A percentile compares a stretch with the other conserved stretches of the same genome.
phyloP scores from a whole-genome alignment of 257 asterid species.

The Gynochthodes officinalis region DNA sequence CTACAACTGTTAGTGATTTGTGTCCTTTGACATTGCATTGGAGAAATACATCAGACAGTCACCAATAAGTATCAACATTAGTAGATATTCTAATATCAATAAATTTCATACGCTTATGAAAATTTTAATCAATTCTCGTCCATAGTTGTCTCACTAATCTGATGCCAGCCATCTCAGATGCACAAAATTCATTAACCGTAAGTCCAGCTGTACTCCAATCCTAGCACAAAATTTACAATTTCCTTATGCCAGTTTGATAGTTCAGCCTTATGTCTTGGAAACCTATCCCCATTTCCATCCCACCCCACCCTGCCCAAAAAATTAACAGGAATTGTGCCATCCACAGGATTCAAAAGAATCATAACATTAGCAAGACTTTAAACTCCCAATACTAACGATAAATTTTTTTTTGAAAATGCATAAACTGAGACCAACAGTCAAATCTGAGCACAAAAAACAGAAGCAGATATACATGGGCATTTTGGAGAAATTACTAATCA shows the following conservation, averaged over 20 bases:
- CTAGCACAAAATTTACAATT: neutral
- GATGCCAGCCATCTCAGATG: no score
- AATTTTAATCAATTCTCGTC: no score
- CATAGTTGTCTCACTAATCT: no score
- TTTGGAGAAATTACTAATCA: neutral
- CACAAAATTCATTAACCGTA: no score
- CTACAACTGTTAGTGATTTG: no score
- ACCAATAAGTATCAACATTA: no score
- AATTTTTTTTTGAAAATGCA: neutral
- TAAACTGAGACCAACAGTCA: neutral
- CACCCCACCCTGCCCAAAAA: no score
- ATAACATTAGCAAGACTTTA: neutral
- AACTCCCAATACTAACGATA: neutral
- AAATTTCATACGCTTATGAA: no score
- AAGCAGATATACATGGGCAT: neutral
- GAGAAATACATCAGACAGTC: no score
- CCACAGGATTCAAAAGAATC: neutral
- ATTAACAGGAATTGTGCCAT: neutral
- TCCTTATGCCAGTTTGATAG: neutral
- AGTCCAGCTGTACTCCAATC: neutral
- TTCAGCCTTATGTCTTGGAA: no score
- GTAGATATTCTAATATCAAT: no score
- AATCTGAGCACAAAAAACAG: neutral
- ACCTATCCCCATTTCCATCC: neutral
- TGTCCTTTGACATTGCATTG: no score